Conservation (phyloP, 345 rosid species). For the Sisymbrium altissimum region DNA sequence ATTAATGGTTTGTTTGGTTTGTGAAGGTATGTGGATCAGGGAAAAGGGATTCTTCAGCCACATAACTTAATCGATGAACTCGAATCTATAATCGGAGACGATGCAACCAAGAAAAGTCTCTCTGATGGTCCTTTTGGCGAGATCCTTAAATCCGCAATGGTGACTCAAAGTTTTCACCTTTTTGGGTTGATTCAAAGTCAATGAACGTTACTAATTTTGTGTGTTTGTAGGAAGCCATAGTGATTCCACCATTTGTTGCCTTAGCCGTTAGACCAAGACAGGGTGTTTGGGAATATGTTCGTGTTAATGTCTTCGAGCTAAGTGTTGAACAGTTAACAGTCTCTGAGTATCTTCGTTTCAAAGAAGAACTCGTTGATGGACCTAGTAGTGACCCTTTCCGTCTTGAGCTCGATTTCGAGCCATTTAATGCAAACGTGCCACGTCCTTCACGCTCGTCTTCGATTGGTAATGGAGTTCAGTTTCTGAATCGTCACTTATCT, state of each 20-base stretch:
- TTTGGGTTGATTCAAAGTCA: background rate
- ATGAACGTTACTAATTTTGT: too few relatives aligned
- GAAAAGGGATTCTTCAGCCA: constrained; percentile 86
- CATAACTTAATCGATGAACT: constrained; percentile 86
- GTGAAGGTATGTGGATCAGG: constrained; percentile 85
- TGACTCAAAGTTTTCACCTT: constrained; percentile 10
- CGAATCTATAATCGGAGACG: constrained; percentile 56
- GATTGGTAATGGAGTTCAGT: constrained; percentile 98
- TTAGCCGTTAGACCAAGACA: constrained; percentile 95
- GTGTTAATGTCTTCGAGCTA: constrained; percentile 80
- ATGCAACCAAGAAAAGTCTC: constrained; percentile 46
- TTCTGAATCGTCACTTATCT: constrained; percentile 94
- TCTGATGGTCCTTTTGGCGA: constrained; percentile 70
- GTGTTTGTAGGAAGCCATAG: constrained; percentile 76
- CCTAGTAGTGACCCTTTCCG: constrained; percentile 42
- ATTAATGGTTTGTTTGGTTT: background rate
- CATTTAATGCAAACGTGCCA: constrained; percentile 85
- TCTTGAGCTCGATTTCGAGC: constrained; percentile 98
- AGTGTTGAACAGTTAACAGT: constrained; percentile 78
- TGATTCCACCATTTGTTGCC: constrained; percentile 90
- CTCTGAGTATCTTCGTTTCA: constrained; percentile 83
- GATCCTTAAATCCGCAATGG: constrained; percentile 75
- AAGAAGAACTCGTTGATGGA: constrained; percentile 88
- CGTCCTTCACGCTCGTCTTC: constrained; percentile 90
- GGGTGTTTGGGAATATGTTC: constrained; percentile 98